Evolutionary conservation across 2,329 filamentous ascomycete genomes (phyloP).

Genomic region (Pestalotiopsis sp.): DNA sequence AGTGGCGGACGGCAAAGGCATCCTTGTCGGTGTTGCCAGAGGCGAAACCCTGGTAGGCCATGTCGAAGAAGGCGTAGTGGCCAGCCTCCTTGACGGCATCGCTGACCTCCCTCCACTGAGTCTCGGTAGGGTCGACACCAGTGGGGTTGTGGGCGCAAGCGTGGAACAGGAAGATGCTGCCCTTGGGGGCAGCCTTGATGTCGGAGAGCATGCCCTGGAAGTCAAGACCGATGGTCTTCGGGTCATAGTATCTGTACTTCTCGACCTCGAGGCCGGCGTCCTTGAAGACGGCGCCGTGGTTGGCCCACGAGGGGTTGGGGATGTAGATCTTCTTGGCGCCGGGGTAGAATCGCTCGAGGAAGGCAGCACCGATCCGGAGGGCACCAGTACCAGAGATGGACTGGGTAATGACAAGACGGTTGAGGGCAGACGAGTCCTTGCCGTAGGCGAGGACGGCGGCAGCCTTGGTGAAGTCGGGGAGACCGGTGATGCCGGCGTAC

Average conservation of each 20-base stretch:
- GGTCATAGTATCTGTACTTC: conserved; percentile 99
- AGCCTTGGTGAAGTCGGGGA: conserved; percentile 90
- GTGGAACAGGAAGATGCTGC: conserved; percentile 90
- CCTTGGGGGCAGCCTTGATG: conserved; percentile 83
- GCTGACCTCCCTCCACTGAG: conserved; percentile 93
- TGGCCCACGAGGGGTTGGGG: conserved; percentile 94
- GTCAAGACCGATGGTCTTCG: conserved; percentile 96
- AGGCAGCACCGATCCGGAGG: conserved; percentile 89
- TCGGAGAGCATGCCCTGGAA: conserved; percentile 91
- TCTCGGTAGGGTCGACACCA: conserved; percentile 86
- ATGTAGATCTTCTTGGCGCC: conserved; percentile 95
- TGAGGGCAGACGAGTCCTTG: conserved; percentile 71
- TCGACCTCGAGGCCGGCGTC: conserved; percentile 88
- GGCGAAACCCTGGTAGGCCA: conserved; percentile 99
- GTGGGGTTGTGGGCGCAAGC: conserved; percentile 98
- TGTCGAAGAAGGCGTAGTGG: conserved; percentile 97
- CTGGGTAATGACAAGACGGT: conserved; percentile 88
- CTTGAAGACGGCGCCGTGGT: conserved; percentile 95
- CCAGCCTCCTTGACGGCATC: conserved; percentile 79
- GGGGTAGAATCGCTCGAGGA: conserved; percentile 89
- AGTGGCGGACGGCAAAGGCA: conserved; percentile 90
- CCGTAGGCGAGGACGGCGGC: conserved; percentile 92
- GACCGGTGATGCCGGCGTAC: conserved; percentile 95
- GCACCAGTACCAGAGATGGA: conserved; percentile 98
- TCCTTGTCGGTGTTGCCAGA: conserved; percentile 90